Evolutionary conservation across 2,329 filamentous ascomycete species (phyloP).

Genomic region (Colletotrichum noveboracense): DNA sequence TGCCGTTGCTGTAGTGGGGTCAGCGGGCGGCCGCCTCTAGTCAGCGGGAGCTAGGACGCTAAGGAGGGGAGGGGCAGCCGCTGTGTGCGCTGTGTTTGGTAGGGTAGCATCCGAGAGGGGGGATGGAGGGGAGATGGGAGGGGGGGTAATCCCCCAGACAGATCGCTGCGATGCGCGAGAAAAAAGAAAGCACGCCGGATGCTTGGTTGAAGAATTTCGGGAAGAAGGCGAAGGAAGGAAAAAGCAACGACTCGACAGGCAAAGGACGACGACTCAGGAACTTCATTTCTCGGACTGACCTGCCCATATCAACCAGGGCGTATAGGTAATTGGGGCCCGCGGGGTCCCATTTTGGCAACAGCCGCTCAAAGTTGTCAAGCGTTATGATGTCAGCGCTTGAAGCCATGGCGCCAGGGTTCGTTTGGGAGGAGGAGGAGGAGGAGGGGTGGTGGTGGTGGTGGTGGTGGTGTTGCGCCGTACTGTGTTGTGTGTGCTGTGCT

Average conservation of each 20-base stretch:
- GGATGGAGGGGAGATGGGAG: neutral
- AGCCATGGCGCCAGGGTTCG: slow-evolving; percentile 6
- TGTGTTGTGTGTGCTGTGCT: neutral
- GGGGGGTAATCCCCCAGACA: neutral
- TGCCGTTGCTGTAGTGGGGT: slow-evolving; percentile 72
- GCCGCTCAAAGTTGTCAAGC: slow-evolving; percentile 55
- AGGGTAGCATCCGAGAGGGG: neutral
- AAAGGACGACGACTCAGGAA: slow-evolving; percentile 1
- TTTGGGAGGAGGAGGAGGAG: neutral
- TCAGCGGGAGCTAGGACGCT: neutral
- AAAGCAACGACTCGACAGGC: neutral
- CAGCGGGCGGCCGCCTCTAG: neutral
- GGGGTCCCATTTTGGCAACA: slow-evolving; percentile 54
- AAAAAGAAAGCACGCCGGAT: neutral
- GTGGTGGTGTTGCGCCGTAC: neutral
- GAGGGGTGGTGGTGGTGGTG: neutral
- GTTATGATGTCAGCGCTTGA: slow-evolving; percentile 49
- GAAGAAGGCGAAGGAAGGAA: neutral
- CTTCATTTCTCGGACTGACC: slow-evolving; percentile 40
- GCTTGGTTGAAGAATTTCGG: neutral
- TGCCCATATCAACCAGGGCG: slow-evolving; percentile 66
- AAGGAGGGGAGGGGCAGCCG: neutral
- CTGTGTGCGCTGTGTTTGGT: slow-evolving; percentile 3
- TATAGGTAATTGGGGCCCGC: slow-evolving; percentile 54
- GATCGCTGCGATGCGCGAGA: neutral